These are phyloP conservation scores for Yarrowia deformans DNA, from an alignment of 805 yeast genomes.

Conservation along the genomic window DNA sequence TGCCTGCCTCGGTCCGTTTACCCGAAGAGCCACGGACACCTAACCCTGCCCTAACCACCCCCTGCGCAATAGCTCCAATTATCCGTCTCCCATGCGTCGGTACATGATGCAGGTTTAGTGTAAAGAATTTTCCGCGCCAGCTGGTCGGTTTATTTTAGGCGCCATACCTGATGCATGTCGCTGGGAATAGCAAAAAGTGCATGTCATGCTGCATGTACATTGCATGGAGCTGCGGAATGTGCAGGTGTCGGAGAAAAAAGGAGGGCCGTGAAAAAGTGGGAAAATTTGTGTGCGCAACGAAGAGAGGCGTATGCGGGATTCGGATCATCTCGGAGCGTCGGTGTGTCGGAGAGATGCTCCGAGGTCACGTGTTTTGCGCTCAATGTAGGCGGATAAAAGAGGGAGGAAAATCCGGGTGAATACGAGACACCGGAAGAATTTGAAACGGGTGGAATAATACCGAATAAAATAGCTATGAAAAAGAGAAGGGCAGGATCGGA, in stretches of 20 bases:
- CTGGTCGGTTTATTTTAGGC: neutral
- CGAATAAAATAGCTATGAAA: neutral
- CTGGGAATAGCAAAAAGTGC: neutral
- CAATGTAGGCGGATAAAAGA: neutral
- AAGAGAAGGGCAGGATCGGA: neutral
- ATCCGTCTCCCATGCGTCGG: neutral
- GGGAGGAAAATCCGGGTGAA: neutral
- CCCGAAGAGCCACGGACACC: neutral
- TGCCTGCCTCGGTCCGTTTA: slow-evolving; percentile 5
- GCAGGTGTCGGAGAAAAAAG: slow-evolving; percentile 7
- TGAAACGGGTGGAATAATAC: neutral
- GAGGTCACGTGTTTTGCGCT: slow-evolving; percentile 4
- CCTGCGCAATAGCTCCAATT: neutral
- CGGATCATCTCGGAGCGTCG: slow-evolving; percentile 7
- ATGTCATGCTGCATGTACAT: neutral
- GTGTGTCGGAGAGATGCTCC: neutral
- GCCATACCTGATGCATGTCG: neutral
- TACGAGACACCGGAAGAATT: neutral
- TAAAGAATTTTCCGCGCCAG: slow-evolving; percentile 4
- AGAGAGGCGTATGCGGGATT: neutral
- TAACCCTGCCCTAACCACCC: slow-evolving; percentile 1
- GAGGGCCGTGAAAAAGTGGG: neutral
- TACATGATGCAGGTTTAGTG: neutral
- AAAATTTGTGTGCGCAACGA: neutral
- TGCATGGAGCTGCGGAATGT: neutral